Base-by-base conservation (phyloP, 352 stramenopile genomes). In the Pythium periplocum region DNA sequence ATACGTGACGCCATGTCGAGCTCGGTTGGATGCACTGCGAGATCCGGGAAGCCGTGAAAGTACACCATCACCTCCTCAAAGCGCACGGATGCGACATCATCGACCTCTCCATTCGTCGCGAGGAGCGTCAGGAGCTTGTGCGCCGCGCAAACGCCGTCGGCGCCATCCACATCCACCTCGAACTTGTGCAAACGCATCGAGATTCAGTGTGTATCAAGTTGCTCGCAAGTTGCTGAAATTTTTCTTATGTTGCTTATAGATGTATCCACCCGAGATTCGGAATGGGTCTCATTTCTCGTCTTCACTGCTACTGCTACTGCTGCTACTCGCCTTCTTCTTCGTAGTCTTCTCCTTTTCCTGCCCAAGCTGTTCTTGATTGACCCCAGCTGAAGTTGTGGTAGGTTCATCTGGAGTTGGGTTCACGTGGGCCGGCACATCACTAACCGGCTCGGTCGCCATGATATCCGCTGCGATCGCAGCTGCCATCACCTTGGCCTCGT, bases 21-120 rank as follows among this genome's bases (percentile, higher is more conserved):
- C 33, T 71, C 64, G 4, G 66, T 63, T 26, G 78, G 78, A 48
- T 91, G 76, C 47, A 91, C 81, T 1, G 71, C 58, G 51, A 91
- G 70, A 52, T 89, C 81, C 7, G 81, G 78, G 48, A 91, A 91
- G 1, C 81, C 81, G 51, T 91, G 78, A 10, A 91, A 55, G 64
- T 89, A 91, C 39, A 89, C 64, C 54, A 87, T 61, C 34, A 79
- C 68, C 3, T 77, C 68, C 26, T 10, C 8, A 39, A 54, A 63
- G 45, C 57, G 44, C 1, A 30, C 7, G 17, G 45, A 37, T 12
- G 5, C 36, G 38, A 33, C 26, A 39, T 4, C 1, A n/a, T 5
- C 8, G 4, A 2, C 10, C 33, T 26, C 26, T 31, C 47, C 35
- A 2, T 45, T 26, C 6, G 36, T 36, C 6, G 49, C 48, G 4